These are phyloP conservation scores for Agaricales sp. DNA, from an alignment of 1,284 basidiomycete genomes.

Conservation along the genomic window DNA sequence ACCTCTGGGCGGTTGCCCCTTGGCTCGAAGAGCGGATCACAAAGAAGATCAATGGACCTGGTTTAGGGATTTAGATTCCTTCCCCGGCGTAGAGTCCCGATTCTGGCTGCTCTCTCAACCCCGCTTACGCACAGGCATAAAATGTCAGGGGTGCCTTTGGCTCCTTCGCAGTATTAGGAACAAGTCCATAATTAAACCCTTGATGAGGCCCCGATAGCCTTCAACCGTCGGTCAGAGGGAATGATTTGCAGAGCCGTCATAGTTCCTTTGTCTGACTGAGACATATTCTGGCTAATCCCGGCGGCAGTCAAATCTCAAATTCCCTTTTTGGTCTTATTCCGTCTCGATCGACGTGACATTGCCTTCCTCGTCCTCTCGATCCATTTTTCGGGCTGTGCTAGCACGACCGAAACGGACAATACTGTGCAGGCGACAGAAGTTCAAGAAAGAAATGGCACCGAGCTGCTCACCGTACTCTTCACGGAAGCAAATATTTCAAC, in stretches of 20 bases:
- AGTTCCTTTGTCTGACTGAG: too few relatives aligned
- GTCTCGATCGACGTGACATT: background rate
- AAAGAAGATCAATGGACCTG: constrained; percentile 54
- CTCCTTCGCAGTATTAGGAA: too few relatives aligned
- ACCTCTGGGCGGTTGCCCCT: constrained; percentile 61
- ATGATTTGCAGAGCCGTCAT: too few relatives aligned
- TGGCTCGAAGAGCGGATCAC: constrained; percentile 61
- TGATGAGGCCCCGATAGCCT: too few relatives aligned
- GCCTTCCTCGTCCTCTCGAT: background rate
- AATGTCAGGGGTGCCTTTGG: constrained; percentile 2
- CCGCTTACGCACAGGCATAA: constrained; percentile 3
- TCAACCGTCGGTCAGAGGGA: too few relatives aligned
- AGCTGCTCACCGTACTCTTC: too few relatives aligned
- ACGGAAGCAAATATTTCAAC: too few relatives aligned
- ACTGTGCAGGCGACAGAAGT: too few relatives aligned
- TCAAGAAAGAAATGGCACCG: too few relatives aligned
- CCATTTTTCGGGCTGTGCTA: background rate
- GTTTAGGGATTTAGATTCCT: constrained; percentile 41
- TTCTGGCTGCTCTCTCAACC: constrained; percentile 2
- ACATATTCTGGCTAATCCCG: too few relatives aligned
- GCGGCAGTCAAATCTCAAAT: background rate
- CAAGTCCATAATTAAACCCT: too few relatives aligned
- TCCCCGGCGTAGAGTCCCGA: constrained; percentile 1
- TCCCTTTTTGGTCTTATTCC: background rate
- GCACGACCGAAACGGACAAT: background rate